Evolutionary conservation across 2,329 filamentous ascomycete genomes (phyloP), one percentile per base, ranked within the genome.

Genomic region (Sarocladium brachiariae): DNA sequence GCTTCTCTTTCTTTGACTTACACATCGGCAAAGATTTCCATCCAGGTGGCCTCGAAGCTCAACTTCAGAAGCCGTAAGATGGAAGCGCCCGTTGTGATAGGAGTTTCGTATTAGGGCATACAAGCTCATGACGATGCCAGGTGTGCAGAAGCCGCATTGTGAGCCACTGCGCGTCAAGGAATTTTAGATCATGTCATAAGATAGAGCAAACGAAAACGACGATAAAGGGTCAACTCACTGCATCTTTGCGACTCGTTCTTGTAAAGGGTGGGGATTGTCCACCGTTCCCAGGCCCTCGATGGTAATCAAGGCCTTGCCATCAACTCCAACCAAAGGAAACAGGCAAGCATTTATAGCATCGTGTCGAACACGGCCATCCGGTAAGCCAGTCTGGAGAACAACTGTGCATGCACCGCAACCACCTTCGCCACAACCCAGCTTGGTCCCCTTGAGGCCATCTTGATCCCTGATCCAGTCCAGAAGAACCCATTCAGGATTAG

Each of bases 221-320:
- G 69, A 54, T 49, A 24, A 35, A 18, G 21, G 11, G 14, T 31
- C 9, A 2, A 51, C 51, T n/a, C 51, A 54, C 55, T 93, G 91
- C 41, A 84, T 79, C 66, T 86, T 86, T 9, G 90, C 90, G 59
- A 96, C 86, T 50, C 90, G 78, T 70, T 95, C 88, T 64, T 95
- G 90, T 7, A 84, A 75, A 1, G 89, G 86, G 69, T 96, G 90
- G 11, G 90, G 90, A 41, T 76, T 80, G 63, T 90, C 84, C 24
- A 86, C 82, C 61, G 85, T 86, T 10, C 90, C 90, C 61, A 96
- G 93, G 3, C 90, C 90, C 68, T 96, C 90, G 27, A 96, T 83
- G 1, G 90, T 96, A 62, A 96, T 89, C 58, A 96, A 87, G 76
- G 95, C 90, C 65, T 96, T 96, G 24, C 90, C 90, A 66, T 95